Base-by-base conservation (phyloP, 2,329 filamentous ascomycete genomes). In the Aspergillus uvarum region DNA sequence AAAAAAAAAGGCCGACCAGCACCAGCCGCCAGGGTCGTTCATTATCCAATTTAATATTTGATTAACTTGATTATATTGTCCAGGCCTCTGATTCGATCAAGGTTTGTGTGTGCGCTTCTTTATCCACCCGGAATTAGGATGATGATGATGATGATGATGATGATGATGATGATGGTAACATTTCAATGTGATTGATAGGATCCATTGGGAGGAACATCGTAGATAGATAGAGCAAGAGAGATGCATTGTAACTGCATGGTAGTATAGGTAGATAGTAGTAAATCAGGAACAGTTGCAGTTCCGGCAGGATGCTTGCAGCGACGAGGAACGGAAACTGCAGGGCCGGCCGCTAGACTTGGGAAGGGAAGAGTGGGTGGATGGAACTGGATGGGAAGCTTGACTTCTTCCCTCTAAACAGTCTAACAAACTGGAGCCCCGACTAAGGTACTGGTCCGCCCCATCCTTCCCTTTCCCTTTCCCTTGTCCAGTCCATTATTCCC, bases 311-410 rank as follows among this genome's bases (percentile, higher is more conserved):
- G 47, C 24, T 26, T 24, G 48, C 48, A 29, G 29, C 48, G 24
- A 29, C 48, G 48, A 29, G 48, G 11, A 22, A 29, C 48, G 29
- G 21, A n/a, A 24, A 50, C 24, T 29, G 22, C 29, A 29, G 48
- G 22, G 29, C 53, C 44, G 31, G 53, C 53, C 53, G 44, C 53
- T 55, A 55, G 48, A 55, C n/a, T 55, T 55, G 16, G 14, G 38
- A 44, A 16, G 38, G 38, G 16, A 44, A 44, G 16, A 44, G 38
- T 44, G 38, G 38, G 16, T 32, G 42, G 53, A 47, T 35, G 32
- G 32, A 16, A 47, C 22, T 55, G 47, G 42, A 55, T 22, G 42
- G 42, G 52, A 54, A 42, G 52, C 44, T 21, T 44, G 51, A 54
- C 51, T n/a, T 38, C 24, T 35, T 44, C 29, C 4, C 26, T 35